Evolutionary conservation across 768 basidiomycete genomes (phyloP).

Genomic region (Termitomyces sp.): DNA sequence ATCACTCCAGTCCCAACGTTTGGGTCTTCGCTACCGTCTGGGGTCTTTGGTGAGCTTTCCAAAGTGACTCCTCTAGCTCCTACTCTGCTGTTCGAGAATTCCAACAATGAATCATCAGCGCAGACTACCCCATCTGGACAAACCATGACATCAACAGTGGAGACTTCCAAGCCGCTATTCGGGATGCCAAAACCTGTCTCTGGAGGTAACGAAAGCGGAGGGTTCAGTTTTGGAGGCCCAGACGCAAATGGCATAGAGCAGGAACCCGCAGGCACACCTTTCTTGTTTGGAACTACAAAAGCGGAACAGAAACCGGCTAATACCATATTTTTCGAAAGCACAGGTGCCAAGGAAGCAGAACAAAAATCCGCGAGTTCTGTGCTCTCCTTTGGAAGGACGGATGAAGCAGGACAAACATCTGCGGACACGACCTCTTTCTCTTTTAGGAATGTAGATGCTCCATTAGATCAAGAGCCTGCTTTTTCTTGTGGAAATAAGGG

Average conservation of each 20-base stretch:
- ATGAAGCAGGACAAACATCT: constrained; percentile 5
- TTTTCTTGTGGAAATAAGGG: constrained; percentile 41
- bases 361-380: constrained; percentile 3
- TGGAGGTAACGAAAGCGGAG: constrained; percentile 18
- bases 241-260: background rate
- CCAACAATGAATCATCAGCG: constrained; percentile 7
- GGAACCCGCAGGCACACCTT: constrained; percentile 4
- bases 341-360: constrained; percentile 2
- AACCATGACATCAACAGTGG: constrained; percentile 15
- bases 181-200: constrained; percentile 40
- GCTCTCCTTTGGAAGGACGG: constrained; percentile 5
- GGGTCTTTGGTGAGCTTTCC: background rate
- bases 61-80: background rate
- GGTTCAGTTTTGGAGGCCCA: background rate
- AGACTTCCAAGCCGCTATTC: constrained; percentile 37
- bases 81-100: background rate
- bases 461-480: constrained; percentile 4
- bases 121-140: constrained; percentile 19
- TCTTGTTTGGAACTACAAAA: constrained; percentile 7
- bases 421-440: background rate
- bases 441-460: constrained; percentile 12
- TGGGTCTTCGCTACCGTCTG: background rate
- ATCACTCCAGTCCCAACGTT: constrained; percentile 4
- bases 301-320: constrained; percentile 8
- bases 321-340: constrained; percentile 42